Base-by-base conservation (phyloP, 192 early-diverging fungal species). In the Martensiomyces pterosporus region DNA sequence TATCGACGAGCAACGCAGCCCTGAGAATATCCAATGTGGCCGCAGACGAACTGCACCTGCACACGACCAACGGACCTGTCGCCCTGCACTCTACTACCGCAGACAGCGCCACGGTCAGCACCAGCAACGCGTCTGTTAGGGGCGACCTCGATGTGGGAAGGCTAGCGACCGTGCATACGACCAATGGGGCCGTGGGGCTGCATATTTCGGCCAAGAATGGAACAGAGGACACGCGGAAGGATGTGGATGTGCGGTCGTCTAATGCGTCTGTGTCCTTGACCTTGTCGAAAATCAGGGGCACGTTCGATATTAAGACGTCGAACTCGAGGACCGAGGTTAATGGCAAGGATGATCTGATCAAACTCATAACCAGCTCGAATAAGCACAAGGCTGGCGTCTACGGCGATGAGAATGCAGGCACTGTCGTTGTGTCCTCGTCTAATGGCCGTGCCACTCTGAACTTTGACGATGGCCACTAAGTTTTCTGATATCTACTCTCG, bases 261-360 rank as follows among this genome's bases (percentile, higher is more conserved):
- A 32, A 32, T 12, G 5, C 29, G 29, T 12, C 6, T 32, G 29
- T 32, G 29, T 5, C 5, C 6, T 12, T 32, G 29, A 32, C 29
- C 6, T 12, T 32, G 29, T 8, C 6, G 6, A 5, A 32, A 12
- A 32, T 72, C 13, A n/a, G 19, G 4, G 61, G 68, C n/a, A 40
- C 1, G 2, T 72, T 72, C 33, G 39, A 60, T 29, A 57, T 54
- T 2, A 24, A 22, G 0, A 71, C 67, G 3, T 48, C 52, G 9
- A 63, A 71, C 39, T 49, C 55, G 1, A 47, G 52, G 4, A 57
- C 36, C 0, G n/a, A 22, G 3, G 52, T 72, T 8, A 16, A 12
- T 3, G 45, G 45, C 16, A 13, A 36, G 0, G 13, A 12, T 1
- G 23, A 24, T 0, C 10, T 52, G 34, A 23, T 57, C 10, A 36